phyloP scores from a whole-genome alignment of 306 rosid genomes.

The Macrotyloma uniflorum region DNA sequence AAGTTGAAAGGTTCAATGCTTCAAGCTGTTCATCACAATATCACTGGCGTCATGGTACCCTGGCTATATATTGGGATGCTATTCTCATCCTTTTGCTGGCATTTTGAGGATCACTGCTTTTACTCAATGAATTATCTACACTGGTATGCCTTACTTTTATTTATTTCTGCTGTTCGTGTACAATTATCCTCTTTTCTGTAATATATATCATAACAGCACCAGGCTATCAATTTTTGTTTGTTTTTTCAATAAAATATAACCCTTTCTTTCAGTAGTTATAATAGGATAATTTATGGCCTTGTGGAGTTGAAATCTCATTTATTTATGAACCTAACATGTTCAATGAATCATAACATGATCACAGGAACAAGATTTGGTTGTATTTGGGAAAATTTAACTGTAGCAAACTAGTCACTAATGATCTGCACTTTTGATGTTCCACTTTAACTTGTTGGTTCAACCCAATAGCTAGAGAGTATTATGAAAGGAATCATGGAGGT shows the following conservation, averaged over 20 bases:
- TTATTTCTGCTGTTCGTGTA: not conserved
- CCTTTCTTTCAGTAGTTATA: not conserved
- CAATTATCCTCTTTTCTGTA: not conserved
- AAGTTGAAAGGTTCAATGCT: slow-evolving; percentile 93
- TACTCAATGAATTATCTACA: slow-evolving; percentile 97
- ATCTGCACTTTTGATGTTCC: slow-evolving; percentile 10
- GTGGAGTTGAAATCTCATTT: slow-evolving; percentile 6
- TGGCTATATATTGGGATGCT: slow-evolving; percentile 99
- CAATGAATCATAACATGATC: slow-evolving; percentile 25
- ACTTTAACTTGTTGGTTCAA: slow-evolving; percentile 18
- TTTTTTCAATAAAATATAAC: not conserved
- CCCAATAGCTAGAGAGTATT: not conserved
- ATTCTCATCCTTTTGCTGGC: slow-evolving; percentile 99
- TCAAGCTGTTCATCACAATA: slow-evolving; percentile 83
- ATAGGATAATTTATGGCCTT: slow-evolving; percentile 2
- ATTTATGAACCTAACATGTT: slow-evolving; percentile 11
- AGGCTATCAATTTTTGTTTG: not conserved
- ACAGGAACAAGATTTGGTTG: slow-evolving; percentile 13
- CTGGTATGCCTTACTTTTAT: slow-evolving; percentile 66
- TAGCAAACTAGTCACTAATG: slow-evolving; percentile 18
- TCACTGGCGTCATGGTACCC: slow-evolving; percentile 99
- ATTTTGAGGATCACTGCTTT: slow-evolving; percentile 98
- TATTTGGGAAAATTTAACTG: not conserved
- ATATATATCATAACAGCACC: not conserved
- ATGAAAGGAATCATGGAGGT: not conserved